Conservation (phyloP, 176 grass and related monocot species). For the Luzula sylvatica region DNA sequence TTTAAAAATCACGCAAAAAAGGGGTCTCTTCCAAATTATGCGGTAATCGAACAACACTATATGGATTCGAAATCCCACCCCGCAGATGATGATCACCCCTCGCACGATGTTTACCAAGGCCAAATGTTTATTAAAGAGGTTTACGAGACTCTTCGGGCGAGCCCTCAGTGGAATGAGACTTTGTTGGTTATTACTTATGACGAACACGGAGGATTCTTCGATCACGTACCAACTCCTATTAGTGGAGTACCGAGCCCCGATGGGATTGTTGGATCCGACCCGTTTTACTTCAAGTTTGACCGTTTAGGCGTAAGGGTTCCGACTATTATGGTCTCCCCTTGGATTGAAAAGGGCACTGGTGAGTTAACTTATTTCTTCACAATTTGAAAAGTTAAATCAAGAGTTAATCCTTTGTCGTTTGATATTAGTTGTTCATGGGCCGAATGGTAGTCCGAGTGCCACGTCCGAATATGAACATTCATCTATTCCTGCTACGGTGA, state of each 20-base stretch:
- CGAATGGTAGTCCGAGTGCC: slow-evolving; percentile 49
- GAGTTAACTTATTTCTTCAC: neutral
- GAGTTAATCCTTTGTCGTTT: neutral
- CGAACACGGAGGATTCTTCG: slow-evolving; percentile 88
- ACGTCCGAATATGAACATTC: slow-evolving; percentile 92
- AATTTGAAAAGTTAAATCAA: neutral
- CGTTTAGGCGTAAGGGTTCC: slow-evolving; percentile 69
- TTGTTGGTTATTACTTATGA: slow-evolving; percentile 81
- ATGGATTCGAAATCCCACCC: slow-evolving; percentile 50
- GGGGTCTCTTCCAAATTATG: slow-evolving; percentile 68
- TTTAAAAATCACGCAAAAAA: slow-evolving; percentile 42
- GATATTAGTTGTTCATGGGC: slow-evolving; percentile 56
- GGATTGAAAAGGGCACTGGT: slow-evolving; percentile 86
- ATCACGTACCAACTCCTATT: slow-evolving; percentile 77
- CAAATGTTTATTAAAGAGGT: slow-evolving; percentile 79
- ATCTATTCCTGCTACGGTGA: slow-evolving; percentile 81
- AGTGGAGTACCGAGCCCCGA: slow-evolving; percentile 63
- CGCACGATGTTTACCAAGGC: slow-evolving; percentile 90
- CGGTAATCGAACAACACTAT: slow-evolving; percentile 84
- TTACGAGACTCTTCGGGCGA: slow-evolving; percentile 61
- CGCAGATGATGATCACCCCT: slow-evolving; percentile 83
- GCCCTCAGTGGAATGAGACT: slow-evolving; percentile 88
- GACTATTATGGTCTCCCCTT: slow-evolving; percentile 66
- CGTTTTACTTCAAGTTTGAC: slow-evolving; percentile 78
- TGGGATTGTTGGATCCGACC: slow-evolving; percentile 55